Percentiles rank a stretch among this genome's conserved stretches.
Evolutionary conservation across 2,329 filamentous ascomycete genomes (phyloP).

Genomic region (Fusarium duplospermum): DNA sequence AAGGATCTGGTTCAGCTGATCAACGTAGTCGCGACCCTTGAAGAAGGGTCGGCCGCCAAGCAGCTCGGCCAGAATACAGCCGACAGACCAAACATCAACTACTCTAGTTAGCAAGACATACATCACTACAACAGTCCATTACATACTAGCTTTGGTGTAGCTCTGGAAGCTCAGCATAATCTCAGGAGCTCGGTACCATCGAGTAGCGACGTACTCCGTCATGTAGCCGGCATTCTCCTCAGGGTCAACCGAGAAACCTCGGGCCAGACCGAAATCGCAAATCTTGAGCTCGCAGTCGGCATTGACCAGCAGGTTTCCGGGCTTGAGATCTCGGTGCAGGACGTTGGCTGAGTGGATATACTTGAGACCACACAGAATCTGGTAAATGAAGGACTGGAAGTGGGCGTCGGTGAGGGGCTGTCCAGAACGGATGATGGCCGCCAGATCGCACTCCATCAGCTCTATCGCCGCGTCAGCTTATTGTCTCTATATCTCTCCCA

Average conservation of each 20-base stretch:
- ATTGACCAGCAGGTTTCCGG: conserved; percentile 96
- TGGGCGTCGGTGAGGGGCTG: conserved; percentile 98
- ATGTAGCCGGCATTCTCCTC: conserved; percentile 99
- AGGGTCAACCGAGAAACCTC: conserved; percentile 96
- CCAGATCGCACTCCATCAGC: conserved; percentile 98
- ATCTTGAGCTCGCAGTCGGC: conserved; percentile 99
- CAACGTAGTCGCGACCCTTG: conserved; percentile 98
- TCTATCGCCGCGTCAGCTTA: conserved; percentile 65
- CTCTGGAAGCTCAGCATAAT: conserved; percentile 99
- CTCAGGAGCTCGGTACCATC: conserved; percentile 95
- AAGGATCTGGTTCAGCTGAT: conserved; percentile 98
- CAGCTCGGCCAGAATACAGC: conserved; percentile 96
- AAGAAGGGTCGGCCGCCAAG: conserved; percentile 98
- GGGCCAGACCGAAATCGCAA: conserved; percentile 95
- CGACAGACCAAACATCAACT: conserved; percentile 99
- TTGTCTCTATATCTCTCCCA: background rate
- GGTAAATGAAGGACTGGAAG: conserved; percentile 99
- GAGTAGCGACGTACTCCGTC: conserved; percentile 98
- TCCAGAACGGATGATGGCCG: conserved; percentile 96
- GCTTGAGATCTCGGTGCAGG: conserved; percentile 95
- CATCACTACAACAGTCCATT: background rate
- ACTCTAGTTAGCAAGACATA: conserved; percentile 19
- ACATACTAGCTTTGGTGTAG: conserved; percentile 99
- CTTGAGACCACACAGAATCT: conserved; percentile 98
- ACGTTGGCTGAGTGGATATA: conserved; percentile 99